These are phyloP conservation scores for Botrytis byssoidea DNA, from an alignment of 2,329 filamentous ascomycete species.

Conservation along the genomic window DNA sequence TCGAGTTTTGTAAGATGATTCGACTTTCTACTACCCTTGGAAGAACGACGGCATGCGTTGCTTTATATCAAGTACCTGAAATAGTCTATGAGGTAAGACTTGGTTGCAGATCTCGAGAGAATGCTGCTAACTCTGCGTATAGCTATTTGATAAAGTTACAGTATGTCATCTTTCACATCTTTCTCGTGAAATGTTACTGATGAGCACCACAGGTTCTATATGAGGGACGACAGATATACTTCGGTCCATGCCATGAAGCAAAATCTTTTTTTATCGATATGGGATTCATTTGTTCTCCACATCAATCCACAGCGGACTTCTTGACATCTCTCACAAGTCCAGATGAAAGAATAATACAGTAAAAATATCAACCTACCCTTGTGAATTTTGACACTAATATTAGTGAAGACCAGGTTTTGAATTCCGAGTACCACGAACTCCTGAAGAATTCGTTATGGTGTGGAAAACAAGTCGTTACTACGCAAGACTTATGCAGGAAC, in stretches of 20 bases:
- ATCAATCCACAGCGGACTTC: slow-evolving; percentile 60
- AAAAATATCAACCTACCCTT: not conserved
- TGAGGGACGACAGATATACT: slow-evolving; percentile 69
- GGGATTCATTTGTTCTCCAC: slow-evolving; percentile 69
- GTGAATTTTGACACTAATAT: slow-evolving; percentile 36
- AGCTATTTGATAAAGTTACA: slow-evolving; percentile 63
- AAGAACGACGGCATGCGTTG: slow-evolving; percentile 60
- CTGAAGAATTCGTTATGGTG: slow-evolving; percentile 64
- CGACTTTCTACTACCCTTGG: slow-evolving; percentile 64
- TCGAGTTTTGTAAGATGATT: slow-evolving; percentile 69
- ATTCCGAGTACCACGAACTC: slow-evolving; percentile 60
- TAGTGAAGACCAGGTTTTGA: slow-evolving; percentile 55
- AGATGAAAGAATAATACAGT: slow-evolving; percentile 36
- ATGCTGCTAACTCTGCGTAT: not conserved
- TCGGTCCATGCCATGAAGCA: slow-evolving; percentile 61
- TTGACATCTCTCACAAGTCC: slow-evolving; percentile 70
- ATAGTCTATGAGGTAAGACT: slow-evolving; percentile 58
- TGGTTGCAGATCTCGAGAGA: no score
- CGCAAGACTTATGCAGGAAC: slow-evolving; percentile 44
- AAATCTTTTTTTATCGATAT: slow-evolving; percentile 68
- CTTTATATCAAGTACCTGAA: slow-evolving; percentile 71
- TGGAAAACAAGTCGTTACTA: slow-evolving; percentile 50
- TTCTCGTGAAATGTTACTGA: not conserved
- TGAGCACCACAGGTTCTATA: slow-evolving; percentile 54
- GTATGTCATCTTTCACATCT: not conserved